Evolutionary conservation across 768 basidiomycete genomes (phyloP).

Genomic region (Lactarius deliciosus): DNA sequence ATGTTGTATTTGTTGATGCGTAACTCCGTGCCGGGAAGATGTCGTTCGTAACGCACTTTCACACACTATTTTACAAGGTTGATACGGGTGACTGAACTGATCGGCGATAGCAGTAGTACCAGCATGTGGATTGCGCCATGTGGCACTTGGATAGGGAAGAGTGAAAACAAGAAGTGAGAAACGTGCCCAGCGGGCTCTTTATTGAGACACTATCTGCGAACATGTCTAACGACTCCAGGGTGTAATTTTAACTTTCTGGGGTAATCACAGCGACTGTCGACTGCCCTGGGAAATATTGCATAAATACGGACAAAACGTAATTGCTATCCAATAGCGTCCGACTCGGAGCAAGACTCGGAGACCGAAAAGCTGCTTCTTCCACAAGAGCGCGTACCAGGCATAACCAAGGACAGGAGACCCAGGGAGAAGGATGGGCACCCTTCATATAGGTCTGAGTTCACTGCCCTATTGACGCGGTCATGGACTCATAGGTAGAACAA

Average conservation of each 20-base stretch:
- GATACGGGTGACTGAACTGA: not conserved
- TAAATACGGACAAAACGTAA: constrained; percentile 15
- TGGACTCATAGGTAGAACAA: too few relatives aligned
- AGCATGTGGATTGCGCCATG: constrained; percentile 20
- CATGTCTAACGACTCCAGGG: constrained; percentile 14
- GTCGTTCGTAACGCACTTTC: not conserved
- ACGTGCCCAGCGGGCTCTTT: not conserved
- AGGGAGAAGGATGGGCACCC: too few relatives aligned
- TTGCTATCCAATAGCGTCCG: constrained; percentile 30
- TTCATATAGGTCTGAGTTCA: too few relatives aligned
- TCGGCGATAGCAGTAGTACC: not conserved
- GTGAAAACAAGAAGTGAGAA: constrained; percentile 3
- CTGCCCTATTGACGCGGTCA: too few relatives aligned
- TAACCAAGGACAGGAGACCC: too few relatives aligned
- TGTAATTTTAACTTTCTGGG: constrained; percentile 19
- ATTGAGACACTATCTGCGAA: not conserved
- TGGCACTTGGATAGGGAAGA: constrained; percentile 24
- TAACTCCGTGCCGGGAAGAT: not conserved
- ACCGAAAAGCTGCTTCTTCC: too few relatives aligned
- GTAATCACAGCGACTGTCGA: constrained; percentile 1
- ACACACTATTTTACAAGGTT: not conserved
- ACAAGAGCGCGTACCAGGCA: too few relatives aligned
- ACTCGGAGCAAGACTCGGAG: too few relatives aligned
- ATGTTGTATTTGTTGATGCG: not conserved
- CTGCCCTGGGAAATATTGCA: constrained; percentile 22